phyloP scores from a whole-genome alignment of 148 eudicot genomes.

The Rhododendron vialii region DNA sequence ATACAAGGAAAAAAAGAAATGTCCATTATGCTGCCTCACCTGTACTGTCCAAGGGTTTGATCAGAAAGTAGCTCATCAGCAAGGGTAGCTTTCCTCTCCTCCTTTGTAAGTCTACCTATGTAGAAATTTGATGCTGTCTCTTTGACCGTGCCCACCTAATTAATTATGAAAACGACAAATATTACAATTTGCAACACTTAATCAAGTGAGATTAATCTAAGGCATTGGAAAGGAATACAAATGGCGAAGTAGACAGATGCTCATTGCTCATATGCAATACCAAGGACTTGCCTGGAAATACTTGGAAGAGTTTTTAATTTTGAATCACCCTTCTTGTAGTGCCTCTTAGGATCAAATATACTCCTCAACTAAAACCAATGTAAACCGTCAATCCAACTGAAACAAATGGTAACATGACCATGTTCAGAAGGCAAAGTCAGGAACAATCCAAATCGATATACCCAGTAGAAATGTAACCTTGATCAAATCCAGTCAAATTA shows the following conservation, averaged over 20 bases:
- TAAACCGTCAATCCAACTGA: neutral
- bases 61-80: slow-evolving; percentile 84
- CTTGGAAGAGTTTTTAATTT: slow-evolving; percentile 66
- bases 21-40: slow-evolving; percentile 27
- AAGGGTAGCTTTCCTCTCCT: slow-evolving; percentile 76
- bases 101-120: slow-evolving; percentile 75
- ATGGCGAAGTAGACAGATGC: neutral
- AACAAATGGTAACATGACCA: neutral
- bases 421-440: neutral
- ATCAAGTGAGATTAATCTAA: neutral
- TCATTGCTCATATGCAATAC: neutral
- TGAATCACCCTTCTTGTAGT: slow-evolving; percentile 82
- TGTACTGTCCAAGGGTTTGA: slow-evolving; percentile 41
- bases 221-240: neutral
- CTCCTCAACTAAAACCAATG: slow-evolving; percentile 55
- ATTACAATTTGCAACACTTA: slow-evolving; percentile 6
- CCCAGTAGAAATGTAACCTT: neutral
- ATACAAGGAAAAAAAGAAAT: neutral
- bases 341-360: slow-evolving; percentile 94
- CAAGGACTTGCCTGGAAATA: slow-evolving; percentile 65
- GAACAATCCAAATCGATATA: neutral
- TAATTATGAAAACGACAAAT: neutral
- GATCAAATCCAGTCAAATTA: neutral
- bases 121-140: slow-evolving; percentile 59
- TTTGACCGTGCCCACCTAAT: slow-evolving; percentile 80